These are phyloP conservation scores for Omphalotus guepiniiformis DNA, from an alignment of 768 basidiomycete species.

Conservation along the genomic window DNA sequence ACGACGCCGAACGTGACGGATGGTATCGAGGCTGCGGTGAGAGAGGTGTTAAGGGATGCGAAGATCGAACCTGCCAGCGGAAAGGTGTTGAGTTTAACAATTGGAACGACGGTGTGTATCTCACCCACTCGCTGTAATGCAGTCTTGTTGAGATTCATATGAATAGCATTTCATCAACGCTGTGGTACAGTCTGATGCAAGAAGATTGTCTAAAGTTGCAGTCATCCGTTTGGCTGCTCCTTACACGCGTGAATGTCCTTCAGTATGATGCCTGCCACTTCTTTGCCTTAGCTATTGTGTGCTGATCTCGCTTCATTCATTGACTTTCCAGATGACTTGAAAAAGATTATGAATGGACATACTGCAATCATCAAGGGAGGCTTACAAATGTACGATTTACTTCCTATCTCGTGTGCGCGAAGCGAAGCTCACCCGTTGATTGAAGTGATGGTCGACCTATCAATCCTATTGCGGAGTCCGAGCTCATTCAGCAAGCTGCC, in stretches of 20 bases:
- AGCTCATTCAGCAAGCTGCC: conserved; percentile 42
- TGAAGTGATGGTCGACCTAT: conserved; percentile 27
- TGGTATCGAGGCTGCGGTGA: conserved; percentile 53
- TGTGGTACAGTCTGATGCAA: conserved; percentile 51
- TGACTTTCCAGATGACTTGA: conserved; percentile 29
- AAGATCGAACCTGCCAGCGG: conserved; percentile 26
- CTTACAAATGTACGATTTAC: conserved; percentile 40
- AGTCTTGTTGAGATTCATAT: not conserved
- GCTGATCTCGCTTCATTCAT: conserved; percentile 29
- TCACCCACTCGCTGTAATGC: no score
- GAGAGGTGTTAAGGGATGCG: conserved; percentile 36
- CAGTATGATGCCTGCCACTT: conserved; percentile 41
- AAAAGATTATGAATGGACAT: conserved; percentile 25
- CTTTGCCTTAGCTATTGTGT: conserved; percentile 24
- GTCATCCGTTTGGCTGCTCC: conserved; percentile 61
- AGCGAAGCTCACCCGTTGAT: not conserved
- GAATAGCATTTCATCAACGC: conserved; percentile 53
- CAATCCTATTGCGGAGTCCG: conserved; percentile 34
- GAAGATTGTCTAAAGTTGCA: conserved; percentile 54
- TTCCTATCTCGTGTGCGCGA: not conserved
- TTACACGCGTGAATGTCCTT: conserved; percentile 53
- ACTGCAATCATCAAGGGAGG: conserved; percentile 32
- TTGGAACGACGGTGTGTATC: conserved; percentile 57
- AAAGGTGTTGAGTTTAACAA: conserved; percentile 45
- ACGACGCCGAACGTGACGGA: conserved; percentile 56